These are phyloP conservation scores for Oryza glumipatula DNA, from an alignment of 176 grass and related monocot species.

Conservation along the genomic window DNA sequence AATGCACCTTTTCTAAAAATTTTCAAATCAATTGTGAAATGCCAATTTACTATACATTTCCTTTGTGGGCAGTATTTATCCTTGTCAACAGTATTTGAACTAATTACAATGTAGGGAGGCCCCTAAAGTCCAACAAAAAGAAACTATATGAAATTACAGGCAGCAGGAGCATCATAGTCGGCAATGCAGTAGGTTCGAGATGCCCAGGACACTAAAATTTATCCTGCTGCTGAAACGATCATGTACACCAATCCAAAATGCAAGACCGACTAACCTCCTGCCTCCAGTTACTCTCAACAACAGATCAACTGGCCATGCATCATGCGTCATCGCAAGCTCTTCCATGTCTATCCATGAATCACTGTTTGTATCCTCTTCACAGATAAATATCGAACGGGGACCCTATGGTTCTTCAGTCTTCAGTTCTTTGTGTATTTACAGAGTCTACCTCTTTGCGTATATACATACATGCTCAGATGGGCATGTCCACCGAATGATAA, in stretches of 20 bases:
- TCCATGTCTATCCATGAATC: slow-evolving; percentile 25
- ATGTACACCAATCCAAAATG: background rate
- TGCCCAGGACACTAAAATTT: background rate
- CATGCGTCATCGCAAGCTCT: slow-evolving; percentile 26
- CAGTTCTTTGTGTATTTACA: slow-evolving; percentile 22
- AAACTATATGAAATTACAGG: slow-evolving; percentile 27
- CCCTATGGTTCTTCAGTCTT: slow-evolving; percentile 14
- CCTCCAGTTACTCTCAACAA: slow-evolving; percentile 4
- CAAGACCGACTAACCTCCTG: background rate
- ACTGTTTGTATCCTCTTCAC: slow-evolving; percentile 24
- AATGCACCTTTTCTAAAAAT: background rate
- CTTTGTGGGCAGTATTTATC: background rate
- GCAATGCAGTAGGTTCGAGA: slow-evolving; percentile 31
- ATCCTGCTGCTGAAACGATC: slow-evolving; percentile 29
- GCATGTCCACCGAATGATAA: slow-evolving; percentile 3
- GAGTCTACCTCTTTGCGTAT: slow-evolving; percentile 29
- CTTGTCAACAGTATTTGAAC: slow-evolving; percentile 7
- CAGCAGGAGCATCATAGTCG: slow-evolving; percentile 21
- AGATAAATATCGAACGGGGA: background rate
- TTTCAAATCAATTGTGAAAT: slow-evolving; percentile 35
- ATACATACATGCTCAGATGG: slow-evolving; percentile 28
- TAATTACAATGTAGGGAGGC: background rate
- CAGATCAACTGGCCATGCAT: background rate
- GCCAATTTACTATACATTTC: slow-evolving; percentile 36
- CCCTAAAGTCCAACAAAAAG: background rate